phyloP scores from a whole-genome alignment of 1,284 basidiomycete species.

The Cryptococcus maquisensis region DNA sequence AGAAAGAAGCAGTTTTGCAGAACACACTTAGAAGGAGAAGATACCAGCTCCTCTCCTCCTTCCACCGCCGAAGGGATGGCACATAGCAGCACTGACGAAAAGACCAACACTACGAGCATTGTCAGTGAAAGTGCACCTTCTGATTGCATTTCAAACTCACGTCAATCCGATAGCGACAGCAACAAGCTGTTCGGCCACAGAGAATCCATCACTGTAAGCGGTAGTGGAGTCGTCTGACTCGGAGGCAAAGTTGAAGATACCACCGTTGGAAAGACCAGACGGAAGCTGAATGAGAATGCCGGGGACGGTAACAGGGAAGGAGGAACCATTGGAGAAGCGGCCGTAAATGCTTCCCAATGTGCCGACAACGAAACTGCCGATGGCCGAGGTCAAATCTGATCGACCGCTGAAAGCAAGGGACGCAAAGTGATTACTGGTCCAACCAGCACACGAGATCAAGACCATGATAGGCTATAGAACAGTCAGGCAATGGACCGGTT shows the following conservation, averaged over 20 bases:
- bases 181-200: slow-evolving; percentile 49
- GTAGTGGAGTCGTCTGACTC: slow-evolving; percentile 11
- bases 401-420: slow-evolving; percentile 59
- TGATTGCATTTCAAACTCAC: slow-evolving; percentile 21
- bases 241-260: slow-evolving; percentile 60
- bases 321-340: slow-evolving; percentile 62
- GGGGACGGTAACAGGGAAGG: slow-evolving; percentile 52
- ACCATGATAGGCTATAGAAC: slow-evolving; percentile 54
- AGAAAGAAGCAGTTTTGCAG: no score
- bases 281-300: slow-evolving; percentile 85
- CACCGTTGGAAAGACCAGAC: slow-evolving; percentile 76
- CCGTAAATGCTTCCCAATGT: slow-evolving; percentile 78
- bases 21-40: slow-evolving; percentile 43
- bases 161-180: slow-evolving; percentile 53
- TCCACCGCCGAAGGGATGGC: slow-evolving; percentile 52
- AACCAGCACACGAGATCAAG: slow-evolving; percentile 67
- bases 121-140: not conserved
- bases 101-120: slow-evolving; percentile 64
- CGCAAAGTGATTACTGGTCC: slow-evolving; percentile 70
- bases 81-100: slow-evolving; percentile 52
- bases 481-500: not conserved
- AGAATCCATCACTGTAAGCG: slow-evolving; percentile 33
- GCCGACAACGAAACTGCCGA: slow-evolving; percentile 77
- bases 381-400: slow-evolving; percentile 67
- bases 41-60: slow-evolving; percentile 49